Conservation (phyloP, 83 land plant species). For the Picea mariana region DNA sequence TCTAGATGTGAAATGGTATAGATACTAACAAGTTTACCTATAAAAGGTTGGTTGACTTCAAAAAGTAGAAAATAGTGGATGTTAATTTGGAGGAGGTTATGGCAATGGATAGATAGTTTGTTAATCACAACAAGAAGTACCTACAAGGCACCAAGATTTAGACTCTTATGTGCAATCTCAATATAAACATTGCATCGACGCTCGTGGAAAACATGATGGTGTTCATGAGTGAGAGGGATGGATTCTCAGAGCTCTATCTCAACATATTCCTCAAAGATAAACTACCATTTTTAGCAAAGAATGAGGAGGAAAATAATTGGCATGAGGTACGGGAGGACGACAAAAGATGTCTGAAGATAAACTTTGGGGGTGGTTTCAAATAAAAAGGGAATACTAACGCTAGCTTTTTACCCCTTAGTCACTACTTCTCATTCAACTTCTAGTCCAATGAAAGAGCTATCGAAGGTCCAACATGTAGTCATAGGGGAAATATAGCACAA, state of each 20-base stretch:
- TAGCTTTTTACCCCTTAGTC: too few species aligned
- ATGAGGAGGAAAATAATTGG: background rate
- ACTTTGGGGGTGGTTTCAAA: background rate
- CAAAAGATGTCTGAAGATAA: background rate
- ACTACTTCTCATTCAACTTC: too few species aligned
- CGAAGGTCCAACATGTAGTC: too few species aligned
- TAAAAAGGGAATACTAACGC: background rate
- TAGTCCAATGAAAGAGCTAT: too few species aligned
- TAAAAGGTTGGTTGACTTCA: too few species aligned
- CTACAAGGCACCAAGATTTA: slow-evolving; percentile 19
- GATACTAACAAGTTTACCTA: too few species aligned
- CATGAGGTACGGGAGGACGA: slow-evolving; percentile 13
- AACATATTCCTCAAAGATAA: slow-evolving; percentile 22
- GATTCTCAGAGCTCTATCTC: slow-evolving; percentile 46
- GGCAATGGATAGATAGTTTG: slow-evolving; percentile 69
- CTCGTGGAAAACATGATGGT: slow-evolving; percentile 21
- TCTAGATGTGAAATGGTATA: too few species aligned
- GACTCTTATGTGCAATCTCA: slow-evolving; percentile 20
- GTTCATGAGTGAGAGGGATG: slow-evolving; percentile 78
- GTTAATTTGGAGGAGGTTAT: slow-evolving; percentile 48
- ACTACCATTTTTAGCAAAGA: background rate
- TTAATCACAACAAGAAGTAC: slow-evolving; percentile 85
- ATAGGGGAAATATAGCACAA: too few species aligned
- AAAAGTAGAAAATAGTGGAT: too few species aligned
- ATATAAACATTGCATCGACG: slow-evolving; percentile 5